Evolutionary conservation across 805 yeast species (phyloP).

Genomic region (Lachancea mirantina): DNA sequence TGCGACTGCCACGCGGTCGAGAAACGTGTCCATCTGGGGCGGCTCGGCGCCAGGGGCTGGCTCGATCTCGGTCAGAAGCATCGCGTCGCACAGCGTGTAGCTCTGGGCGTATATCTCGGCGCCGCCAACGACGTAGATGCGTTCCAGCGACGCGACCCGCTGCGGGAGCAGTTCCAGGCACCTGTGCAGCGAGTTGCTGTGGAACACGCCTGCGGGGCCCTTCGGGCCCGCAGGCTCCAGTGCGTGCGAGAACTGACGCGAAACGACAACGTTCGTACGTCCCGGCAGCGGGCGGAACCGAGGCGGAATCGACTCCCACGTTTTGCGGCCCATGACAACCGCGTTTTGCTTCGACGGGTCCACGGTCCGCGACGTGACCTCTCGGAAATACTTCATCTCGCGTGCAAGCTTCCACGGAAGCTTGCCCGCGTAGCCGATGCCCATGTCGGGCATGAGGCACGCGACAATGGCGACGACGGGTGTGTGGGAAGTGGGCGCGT

Average conservation of each 20-base stretch:
- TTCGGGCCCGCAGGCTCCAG: slow-evolving; percentile 3
- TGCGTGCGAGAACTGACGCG: slow-evolving; percentile 35
- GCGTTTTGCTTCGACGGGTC: slow-evolving; percentile 47
- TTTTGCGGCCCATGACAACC: slow-evolving; percentile 92
- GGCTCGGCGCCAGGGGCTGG: slow-evolving; percentile 22
- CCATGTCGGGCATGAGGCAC: slow-evolving; percentile 68
- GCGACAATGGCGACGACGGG: slow-evolving; percentile 73
- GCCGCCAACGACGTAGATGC: slow-evolving; percentile 85
- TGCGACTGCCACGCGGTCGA: slow-evolving; percentile 32
- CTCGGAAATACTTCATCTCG: slow-evolving; percentile 80
- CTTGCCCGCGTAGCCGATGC: slow-evolving; percentile 76
- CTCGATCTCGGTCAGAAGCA: slow-evolving; percentile 64
- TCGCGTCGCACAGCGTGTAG: slow-evolving; percentile 39
- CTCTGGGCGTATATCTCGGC: slow-evolving; percentile 72
- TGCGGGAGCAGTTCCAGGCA: slow-evolving; percentile 34
- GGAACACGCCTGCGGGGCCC: slow-evolving; percentile 18
- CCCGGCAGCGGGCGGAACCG: slow-evolving; percentile 76
- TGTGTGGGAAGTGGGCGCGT: slow-evolving; percentile 11
- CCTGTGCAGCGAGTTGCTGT: slow-evolving; percentile 38
- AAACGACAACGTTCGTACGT: slow-evolving; percentile 69
- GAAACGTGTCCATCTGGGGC: slow-evolving; percentile 65
- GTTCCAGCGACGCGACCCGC: slow-evolving; percentile 35
- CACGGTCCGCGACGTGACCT: slow-evolving; percentile 49
- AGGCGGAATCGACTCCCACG: slow-evolving; percentile 90
- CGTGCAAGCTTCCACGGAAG: slow-evolving; percentile 82